Conservation (phyloP, 78 protist species). For the Creolimax fragrantissima region DNA sequence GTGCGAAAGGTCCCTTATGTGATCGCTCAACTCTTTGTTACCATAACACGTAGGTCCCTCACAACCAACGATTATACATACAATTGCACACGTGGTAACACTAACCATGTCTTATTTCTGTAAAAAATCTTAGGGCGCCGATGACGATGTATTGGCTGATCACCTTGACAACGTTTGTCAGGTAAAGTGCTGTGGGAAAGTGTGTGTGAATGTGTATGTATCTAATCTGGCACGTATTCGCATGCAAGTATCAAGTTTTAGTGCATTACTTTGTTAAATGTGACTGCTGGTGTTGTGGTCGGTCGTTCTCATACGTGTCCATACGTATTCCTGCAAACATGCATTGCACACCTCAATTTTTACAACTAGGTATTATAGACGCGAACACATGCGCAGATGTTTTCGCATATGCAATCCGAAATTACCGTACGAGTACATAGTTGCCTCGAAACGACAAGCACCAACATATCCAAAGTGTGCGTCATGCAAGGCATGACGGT, state of each 20-base stretch:
- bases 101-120: too few relatives aligned
- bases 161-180: neutral
- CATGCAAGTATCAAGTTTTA: neutral
- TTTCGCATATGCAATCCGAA: neutral
- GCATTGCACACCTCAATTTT: neutral
- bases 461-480: too few relatives aligned
- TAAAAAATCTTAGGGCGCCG: neutral
- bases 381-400: neutral
- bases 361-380: neutral
- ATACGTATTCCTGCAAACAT: neutral
- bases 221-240: neutral
- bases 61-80: too few relatives aligned
- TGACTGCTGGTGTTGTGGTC: neutral
- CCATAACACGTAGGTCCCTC: too few relatives aligned
- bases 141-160: neutral
- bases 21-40: too few relatives aligned
- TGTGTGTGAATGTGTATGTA: neutral
- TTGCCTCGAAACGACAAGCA: neutral
- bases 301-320: neutral
- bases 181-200: neutral
- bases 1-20: too few relatives aligned
- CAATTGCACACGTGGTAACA: too few relatives aligned
- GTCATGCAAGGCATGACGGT: too few relatives aligned
- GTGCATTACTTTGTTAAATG: neutral
- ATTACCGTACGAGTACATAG: neutral